Conservation (phyloP, 2,329 filamentous ascomycete species). For the Fusarium sp. region DNA sequence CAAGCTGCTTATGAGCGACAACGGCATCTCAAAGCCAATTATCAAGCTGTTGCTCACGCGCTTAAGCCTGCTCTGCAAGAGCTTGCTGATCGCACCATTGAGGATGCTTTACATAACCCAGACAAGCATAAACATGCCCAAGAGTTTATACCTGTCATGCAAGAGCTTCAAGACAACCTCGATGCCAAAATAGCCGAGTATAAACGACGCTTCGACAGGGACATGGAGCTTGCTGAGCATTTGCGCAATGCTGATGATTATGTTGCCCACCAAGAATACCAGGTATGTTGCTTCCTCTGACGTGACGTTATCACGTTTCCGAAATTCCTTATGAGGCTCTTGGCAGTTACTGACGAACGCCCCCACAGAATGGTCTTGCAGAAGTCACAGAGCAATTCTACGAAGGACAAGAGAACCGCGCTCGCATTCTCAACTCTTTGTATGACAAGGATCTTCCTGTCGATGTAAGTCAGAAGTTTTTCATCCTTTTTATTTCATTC, state of each 20-base stretch:
- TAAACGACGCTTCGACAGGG: slow-evolving; percentile 49
- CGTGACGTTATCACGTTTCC: slow-evolving; percentile 29
- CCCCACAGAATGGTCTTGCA: slow-evolving; percentile 52
- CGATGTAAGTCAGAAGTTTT: slow-evolving; percentile 56
- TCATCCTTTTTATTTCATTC: slow-evolving; percentile 16
- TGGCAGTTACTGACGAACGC: slow-evolving; percentile 28
- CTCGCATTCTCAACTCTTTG: slow-evolving; percentile 59
- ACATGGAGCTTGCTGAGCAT: slow-evolving; percentile 54
- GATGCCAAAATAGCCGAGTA: slow-evolving; percentile 48
- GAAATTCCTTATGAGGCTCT: slow-evolving; percentile 39
- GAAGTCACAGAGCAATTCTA: slow-evolving; percentile 56
- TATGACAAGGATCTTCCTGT: slow-evolving; percentile 57
- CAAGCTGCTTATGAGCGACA: slow-evolving; percentile 72
- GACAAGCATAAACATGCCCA: slow-evolving; percentile 63
- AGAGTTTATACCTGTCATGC: slow-evolving; percentile 64
- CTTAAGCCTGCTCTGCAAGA: slow-evolving; percentile 74
- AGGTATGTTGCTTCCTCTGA: slow-evolving; percentile 48
- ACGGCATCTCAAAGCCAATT: slow-evolving; percentile 73
- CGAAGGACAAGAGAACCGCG: slow-evolving; percentile 58
- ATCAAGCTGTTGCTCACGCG: slow-evolving; percentile 69
- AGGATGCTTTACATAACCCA: slow-evolving; percentile 66
- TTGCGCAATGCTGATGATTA: slow-evolving; percentile 50
- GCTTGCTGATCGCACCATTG: slow-evolving; percentile 69
- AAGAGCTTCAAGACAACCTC: slow-evolving; percentile 57
- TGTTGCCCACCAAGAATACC: slow-evolving; percentile 50